phyloP scores from a whole-genome alignment of 139 green algal species.

The Diplosphaera chodatii region DNA sequence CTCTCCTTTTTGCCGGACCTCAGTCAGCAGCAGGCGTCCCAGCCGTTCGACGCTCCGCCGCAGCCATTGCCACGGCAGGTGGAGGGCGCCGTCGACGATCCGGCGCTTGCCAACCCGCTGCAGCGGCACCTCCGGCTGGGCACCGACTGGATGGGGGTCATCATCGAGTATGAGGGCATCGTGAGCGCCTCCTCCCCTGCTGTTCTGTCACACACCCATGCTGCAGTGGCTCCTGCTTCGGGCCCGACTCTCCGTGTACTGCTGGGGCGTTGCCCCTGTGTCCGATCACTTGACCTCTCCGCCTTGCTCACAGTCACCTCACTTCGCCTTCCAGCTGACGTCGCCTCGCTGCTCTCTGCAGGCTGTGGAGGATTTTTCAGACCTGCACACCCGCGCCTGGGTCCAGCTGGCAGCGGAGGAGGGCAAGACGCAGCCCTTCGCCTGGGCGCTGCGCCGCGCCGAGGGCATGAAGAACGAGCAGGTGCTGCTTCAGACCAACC shows the following conservation, averaged over 20 bases:
- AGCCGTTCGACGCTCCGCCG: neutral
- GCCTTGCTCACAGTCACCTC: neutral
- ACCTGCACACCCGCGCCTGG: conserved; percentile 64
- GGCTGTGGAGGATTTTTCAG: conserved; percentile 43
- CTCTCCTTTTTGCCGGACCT: neutral
- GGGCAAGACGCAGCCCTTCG: conserved; percentile 58
- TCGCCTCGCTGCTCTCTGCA: neutral
- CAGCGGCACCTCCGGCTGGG: conserved; percentile 60
- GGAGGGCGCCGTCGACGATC: conserved; percentile 51
- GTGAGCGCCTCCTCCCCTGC: conserved; percentile 13
- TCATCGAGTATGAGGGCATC: conserved; percentile 85
- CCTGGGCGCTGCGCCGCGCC: conserved; percentile 55
- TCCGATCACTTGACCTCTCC: too few species aligned
- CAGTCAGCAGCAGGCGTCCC: neutral
- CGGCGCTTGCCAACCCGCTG: conserved; percentile 59
- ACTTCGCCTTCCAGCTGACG: too few species aligned
- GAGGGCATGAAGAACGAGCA: conserved; percentile 89
- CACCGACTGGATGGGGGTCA: conserved; percentile 84
- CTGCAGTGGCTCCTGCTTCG: too few species aligned
- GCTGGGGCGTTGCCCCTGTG: too few species aligned
- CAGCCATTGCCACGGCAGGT: conserved; percentile 30
- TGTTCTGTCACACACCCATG: too few species aligned
- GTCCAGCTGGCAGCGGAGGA: conserved; percentile 74
- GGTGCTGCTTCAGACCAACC: too few species aligned
- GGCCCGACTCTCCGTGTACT: too few species aligned